phyloP scores from a whole-genome alignment of 2,329 filamentous ascomycete species.

The Trichoderma brevicompactum region DNA sequence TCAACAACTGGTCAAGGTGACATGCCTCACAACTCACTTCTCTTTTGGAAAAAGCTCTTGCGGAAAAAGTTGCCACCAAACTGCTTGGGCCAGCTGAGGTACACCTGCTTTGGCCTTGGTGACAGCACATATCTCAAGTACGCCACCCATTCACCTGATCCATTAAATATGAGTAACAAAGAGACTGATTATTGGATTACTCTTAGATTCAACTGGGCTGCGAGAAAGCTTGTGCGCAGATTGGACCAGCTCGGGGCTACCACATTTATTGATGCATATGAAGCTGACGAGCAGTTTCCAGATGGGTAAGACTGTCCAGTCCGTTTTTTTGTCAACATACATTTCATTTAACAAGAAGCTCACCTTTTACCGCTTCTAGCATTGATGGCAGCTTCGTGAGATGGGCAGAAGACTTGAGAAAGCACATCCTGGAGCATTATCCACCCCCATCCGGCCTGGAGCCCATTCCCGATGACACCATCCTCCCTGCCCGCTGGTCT shows the following conservation, averaged over 20 bases:
- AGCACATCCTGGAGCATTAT: constrained; percentile 66
- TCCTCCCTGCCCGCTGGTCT: constrained; percentile 73
- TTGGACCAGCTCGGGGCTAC: constrained; percentile 81
- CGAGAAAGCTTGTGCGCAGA: constrained; percentile 83
- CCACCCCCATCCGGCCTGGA: constrained; percentile 69
- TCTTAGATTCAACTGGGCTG: constrained; percentile 86
- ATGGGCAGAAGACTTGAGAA: constrained; percentile 72
- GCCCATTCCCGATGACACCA: constrained; percentile 74
- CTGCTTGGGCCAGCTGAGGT: constrained; percentile 70
- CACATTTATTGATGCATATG: constrained; percentile 76
- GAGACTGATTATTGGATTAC: neutral
- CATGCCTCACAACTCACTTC: constrained; percentile 78
- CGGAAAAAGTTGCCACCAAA: constrained; percentile 74
- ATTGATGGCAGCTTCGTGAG: constrained; percentile 81
- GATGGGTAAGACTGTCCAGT: constrained; percentile 69
- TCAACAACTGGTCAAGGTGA: constrained; percentile 97
- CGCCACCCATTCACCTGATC: constrained; percentile 33
- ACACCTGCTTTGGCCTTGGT: constrained; percentile 87
- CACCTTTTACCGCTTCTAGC: constrained; percentile 48
- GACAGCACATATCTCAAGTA: constrained; percentile 94
- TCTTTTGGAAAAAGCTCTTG: constrained; percentile 84
- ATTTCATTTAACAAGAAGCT: neutral
- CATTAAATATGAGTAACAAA: neutral
- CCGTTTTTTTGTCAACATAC: too few species aligned
- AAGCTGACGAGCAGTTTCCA: constrained; percentile 91